These are phyloP conservation scores for Dioscorea alata DNA, from an alignment of 106 monocot genomes.

Conservation along the genomic window DNA sequence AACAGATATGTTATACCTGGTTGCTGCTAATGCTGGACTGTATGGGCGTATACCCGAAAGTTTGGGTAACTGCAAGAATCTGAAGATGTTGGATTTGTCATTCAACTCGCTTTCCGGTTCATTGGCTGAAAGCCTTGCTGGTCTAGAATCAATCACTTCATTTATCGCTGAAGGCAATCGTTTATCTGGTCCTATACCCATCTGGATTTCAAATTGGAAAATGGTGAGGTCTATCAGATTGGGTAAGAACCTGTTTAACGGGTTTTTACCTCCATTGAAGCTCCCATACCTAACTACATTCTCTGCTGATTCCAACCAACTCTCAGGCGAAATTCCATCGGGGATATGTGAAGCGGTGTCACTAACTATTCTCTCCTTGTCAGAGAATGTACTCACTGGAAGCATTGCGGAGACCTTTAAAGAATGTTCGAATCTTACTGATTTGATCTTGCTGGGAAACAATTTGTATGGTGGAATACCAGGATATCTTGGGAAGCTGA, in stretches of 20 bases:
- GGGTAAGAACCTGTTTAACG: conserved; percentile 62
- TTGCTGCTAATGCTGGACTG: conserved; percentile 66
- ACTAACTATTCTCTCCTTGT: conserved; percentile 46
- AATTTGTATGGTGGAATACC: conserved; percentile 60
- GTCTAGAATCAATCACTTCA: conserved; percentile 39
- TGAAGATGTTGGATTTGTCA: conserved; percentile 64
- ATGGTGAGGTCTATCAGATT: conserved; percentile 37
- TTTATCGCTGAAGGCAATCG: conserved; percentile 78
- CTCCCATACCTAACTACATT: conserved; percentile 46
- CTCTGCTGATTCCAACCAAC: conserved; percentile 74
- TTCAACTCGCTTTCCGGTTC: conserved; percentile 79
- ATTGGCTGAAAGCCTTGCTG: conserved; percentile 50
- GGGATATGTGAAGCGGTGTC: conserved; percentile 56
- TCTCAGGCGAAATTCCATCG: conserved; percentile 70
- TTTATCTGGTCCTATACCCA: conserved; percentile 60
- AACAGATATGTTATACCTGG: conserved; percentile 43
- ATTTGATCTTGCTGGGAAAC: conserved; percentile 48
- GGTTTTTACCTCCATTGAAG: conserved; percentile 51
- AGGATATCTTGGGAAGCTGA: conserved; percentile 9
- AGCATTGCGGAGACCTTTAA: conserved; percentile 53
- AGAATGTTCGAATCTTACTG: conserved; percentile 35
- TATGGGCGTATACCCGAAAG: conserved; percentile 55
- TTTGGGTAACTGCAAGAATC: conserved; percentile 55
- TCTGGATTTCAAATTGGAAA: conserved; percentile 75
- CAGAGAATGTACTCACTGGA: conserved; percentile 65